Evolutionary conservation across 2,329 filamentous ascomycete genomes (phyloP).

Genomic region (Trichophaea hybrida): DNA sequence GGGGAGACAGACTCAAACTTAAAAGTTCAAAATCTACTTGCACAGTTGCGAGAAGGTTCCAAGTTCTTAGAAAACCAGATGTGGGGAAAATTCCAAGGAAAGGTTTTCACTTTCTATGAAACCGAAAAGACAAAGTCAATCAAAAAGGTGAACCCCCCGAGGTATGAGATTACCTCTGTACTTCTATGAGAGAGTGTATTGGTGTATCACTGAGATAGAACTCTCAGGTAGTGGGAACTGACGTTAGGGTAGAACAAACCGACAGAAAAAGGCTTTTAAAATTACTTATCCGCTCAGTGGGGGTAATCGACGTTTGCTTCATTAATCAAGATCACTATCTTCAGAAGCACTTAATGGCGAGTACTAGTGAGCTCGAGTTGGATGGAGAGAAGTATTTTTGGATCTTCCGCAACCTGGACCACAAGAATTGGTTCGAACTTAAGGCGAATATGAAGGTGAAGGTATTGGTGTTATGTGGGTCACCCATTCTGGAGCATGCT

Average conservation of each 20-base stretch:
- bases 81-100: conserved; percentile 7
- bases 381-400: neutral
- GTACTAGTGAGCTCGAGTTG: neutral
- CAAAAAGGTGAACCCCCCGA: conserved; percentile 2
- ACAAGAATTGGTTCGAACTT: neutral
- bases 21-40: conserved; percentile 1
- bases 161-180: neutral
- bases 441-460: neutral
- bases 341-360: neutral
- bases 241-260: neutral
- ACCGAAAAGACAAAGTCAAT: conserved; percentile 4
- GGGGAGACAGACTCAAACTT: neutral
- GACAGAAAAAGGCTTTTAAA: neutral
- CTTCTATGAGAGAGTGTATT: neutral
- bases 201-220: neutral
- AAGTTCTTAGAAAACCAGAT: conserved; percentile 12
- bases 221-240: neutral
- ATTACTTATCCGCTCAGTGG: neutral
- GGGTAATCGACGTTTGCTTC: neutral
- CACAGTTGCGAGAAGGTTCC: conserved; percentile 5
- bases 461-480: neutral
- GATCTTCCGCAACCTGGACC: conserved; percentile 1
- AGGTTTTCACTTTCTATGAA: conserved; percentile 17
- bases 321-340: neutral
- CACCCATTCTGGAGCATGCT: neutral